Conservation (phyloP, 345 rosid species). For the Euclidium syriacum region DNA sequence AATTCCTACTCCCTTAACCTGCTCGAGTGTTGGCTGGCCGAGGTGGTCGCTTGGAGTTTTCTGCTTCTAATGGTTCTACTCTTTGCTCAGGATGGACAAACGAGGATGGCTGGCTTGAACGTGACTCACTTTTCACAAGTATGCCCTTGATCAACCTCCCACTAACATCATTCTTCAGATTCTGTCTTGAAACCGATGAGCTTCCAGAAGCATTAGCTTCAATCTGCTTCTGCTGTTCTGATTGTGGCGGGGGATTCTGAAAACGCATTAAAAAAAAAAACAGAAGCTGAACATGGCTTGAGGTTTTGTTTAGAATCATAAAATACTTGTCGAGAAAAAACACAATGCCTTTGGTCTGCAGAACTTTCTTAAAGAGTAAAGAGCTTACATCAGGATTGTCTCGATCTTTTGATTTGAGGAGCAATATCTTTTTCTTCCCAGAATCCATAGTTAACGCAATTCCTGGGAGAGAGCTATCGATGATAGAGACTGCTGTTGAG, state of each 20-base stretch:
- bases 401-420: constrained; percentile 40
- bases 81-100: constrained; percentile 37
- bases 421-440: constrained; percentile 55
- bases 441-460: constrained; percentile 43
- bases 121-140: constrained; percentile 39
- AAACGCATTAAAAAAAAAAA: constrained; percentile 10
- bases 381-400: constrained; percentile 47
- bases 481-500: constrained; percentile 31
- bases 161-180: constrained; percentile 40
- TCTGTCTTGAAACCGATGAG: constrained; percentile 33
- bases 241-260: constrained; percentile 32
- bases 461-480: constrained; percentile 43
- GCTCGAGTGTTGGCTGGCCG: constrained; percentile 31
- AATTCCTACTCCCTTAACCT: constrained; percentile 29
- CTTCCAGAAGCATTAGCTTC: constrained; percentile 31
- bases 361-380: constrained; percentile 4
- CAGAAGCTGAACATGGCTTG: constrained; percentile 2
- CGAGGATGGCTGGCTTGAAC: constrained; percentile 28
- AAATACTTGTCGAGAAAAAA: not conserved
- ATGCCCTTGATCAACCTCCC: constrained; percentile 49
- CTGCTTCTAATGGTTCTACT: constrained; percentile 30
- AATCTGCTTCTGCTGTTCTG: constrained; percentile 32
- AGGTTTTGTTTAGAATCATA: not conserved
- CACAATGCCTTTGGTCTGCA: not conserved
- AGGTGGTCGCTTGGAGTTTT: constrained; percentile 35